A percentile compares a stretch with the other conserved stretches of the same genome.
These are phyloP conservation scores for Yamadazyma kitorensis DNA, from an alignment of 805 yeast genomes.

Conservation along the genomic window DNA sequence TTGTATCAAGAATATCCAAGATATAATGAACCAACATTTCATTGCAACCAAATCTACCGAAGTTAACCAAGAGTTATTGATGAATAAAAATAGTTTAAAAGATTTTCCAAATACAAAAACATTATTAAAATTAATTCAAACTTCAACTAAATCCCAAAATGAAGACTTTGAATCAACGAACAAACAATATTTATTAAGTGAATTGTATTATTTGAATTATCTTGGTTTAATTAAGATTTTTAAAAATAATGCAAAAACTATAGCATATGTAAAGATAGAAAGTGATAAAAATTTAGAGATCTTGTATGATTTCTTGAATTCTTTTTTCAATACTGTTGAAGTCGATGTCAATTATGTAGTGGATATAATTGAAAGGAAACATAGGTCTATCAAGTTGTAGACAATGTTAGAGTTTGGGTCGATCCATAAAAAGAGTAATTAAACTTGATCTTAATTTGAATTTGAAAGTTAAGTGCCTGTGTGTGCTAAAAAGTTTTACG, in stretches of 20 bases:
- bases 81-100: constrained; percentile 19
- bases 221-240: constrained; percentile 32
- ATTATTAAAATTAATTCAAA: constrained; percentile 25
- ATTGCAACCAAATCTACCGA: constrained; percentile 4
- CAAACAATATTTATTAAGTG: constrained; percentile 40
- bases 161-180: constrained; percentile 37
- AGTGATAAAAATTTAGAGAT: constrained; percentile 26
- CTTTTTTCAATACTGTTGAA: constrained; percentile 17
- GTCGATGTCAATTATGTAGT: constrained; percentile 26
- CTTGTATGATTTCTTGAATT: constrained; percentile 21
- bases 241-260: constrained; percentile 40
- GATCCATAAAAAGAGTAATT: too few relatives aligned
- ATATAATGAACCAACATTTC: constrained; percentile 8
- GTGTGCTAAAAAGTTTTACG: too few relatives aligned
- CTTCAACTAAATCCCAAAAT: constrained; percentile 12
- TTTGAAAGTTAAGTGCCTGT: too few relatives aligned
- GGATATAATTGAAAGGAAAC: constrained; percentile 30
- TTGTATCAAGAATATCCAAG: constrained; percentile 20
- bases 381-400: constrained; percentile 18
- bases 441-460: too few relatives aligned
- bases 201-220: constrained; percentile 36
- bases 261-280: constrained; percentile 34
- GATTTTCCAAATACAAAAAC: constrained; percentile 33
- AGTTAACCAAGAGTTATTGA: constrained; percentile 22
- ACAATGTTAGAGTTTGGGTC: too few relatives aligned